Percentiles rank a stretch among this genome's conserved stretches.
These are phyloP conservation scores for Cladosporium halotolerans DNA, from an alignment of 2,329 filamentous ascomycete genomes.

Conservation along the genomic window DNA sequence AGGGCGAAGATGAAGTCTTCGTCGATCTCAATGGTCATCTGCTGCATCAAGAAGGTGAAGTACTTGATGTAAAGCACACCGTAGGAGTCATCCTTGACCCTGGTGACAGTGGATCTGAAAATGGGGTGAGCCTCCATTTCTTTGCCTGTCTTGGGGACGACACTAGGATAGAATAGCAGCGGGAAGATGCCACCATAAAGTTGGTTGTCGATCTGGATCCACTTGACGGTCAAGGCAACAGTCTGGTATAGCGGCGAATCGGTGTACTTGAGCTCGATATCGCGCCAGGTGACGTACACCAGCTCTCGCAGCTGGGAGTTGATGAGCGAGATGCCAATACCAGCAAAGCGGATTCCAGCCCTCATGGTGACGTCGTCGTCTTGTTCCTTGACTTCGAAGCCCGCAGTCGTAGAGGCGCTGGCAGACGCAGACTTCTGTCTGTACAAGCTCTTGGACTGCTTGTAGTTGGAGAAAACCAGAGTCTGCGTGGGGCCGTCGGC, in stretches of 20 bases:
- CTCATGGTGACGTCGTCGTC: constrained; percentile 84
- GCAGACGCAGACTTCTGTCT: constrained; percentile 53
- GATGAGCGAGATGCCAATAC: constrained; percentile 87
- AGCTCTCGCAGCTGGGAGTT: constrained; percentile 88
- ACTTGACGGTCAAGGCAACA: constrained; percentile 83
- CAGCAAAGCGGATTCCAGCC: constrained; percentile 79
- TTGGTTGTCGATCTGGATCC: constrained; percentile 99
- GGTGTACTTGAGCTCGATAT: constrained; percentile 83
- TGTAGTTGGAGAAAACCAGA: constrained; percentile 88
- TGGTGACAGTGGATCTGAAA: constrained; percentile 81
- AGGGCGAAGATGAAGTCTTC: constrained; percentile 98
- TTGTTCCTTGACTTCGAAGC: constrained; percentile 90
- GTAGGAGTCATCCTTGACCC: constrained; percentile 97
- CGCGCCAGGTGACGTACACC: constrained; percentile 86
- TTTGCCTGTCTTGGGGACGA: constrained; percentile 92
- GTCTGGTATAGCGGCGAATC: constrained; percentile 95
- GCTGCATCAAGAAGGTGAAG: constrained; percentile 83
- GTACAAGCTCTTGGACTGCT: constrained; percentile 87
- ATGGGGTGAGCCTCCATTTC: constrained; percentile 96
- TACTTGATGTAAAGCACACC: constrained; percentile 98
- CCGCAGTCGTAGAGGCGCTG: constrained; percentile 57
- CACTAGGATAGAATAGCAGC: constrained; percentile 92
- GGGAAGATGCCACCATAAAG: constrained; percentile 97
- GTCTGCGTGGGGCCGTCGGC: constrained; percentile 95
- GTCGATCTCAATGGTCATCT: constrained; percentile 96